Base-by-base conservation (phyloP, 2,329 filamentous ascomycete genomes). In the Alternaria burnsii region DNA sequence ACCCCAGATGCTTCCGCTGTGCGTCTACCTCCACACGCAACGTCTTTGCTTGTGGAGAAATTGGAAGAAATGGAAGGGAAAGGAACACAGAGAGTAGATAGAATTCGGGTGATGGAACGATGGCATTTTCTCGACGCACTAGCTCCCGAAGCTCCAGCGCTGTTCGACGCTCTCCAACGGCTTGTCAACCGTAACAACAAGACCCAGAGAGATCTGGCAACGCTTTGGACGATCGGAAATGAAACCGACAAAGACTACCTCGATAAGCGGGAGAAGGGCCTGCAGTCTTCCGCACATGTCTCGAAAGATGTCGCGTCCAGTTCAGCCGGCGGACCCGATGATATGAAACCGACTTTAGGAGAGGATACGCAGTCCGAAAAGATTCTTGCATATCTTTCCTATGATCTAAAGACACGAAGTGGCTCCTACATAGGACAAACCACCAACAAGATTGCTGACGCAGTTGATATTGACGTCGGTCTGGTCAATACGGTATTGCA, bases 371-470 rank as follows among this genome's bases (percentile, higher is more conserved):
- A 16, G 20, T 5, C n/a, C 18, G 20, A 46, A n/a, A 48, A 51
- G 0, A 55, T 72, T 14, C 50, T 72, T 7, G 16, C 24, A 0
- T 48, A 69, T 44, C 55, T 72, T 10, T 59, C 22, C 2, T 9
- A 59, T 20, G 68, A 71, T 16, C 28, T 67, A 1, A 65, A 58
- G 11, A 53, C 57, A 3, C 56, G 68, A 16, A 57, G 58, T 16
- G 67, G 65, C 1, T 71, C 69, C 2, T 70, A 72, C 22, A 65
- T 70, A 26, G 69, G 69, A 12, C 54, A 67, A 28, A 28, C 43
- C 1, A 44, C 41, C 5, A 40, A 52, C 1, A 41, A 55, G 5
- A 66, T 72, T 11, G 63, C 66, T 8, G 44, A 44, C 7, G 56
- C 48, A 16, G 14, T 16, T 4, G n/a, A 9, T 14, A 34, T 34